Conservation (phyloP, 805 yeast species). For the Starmerella vitae region DNA sequence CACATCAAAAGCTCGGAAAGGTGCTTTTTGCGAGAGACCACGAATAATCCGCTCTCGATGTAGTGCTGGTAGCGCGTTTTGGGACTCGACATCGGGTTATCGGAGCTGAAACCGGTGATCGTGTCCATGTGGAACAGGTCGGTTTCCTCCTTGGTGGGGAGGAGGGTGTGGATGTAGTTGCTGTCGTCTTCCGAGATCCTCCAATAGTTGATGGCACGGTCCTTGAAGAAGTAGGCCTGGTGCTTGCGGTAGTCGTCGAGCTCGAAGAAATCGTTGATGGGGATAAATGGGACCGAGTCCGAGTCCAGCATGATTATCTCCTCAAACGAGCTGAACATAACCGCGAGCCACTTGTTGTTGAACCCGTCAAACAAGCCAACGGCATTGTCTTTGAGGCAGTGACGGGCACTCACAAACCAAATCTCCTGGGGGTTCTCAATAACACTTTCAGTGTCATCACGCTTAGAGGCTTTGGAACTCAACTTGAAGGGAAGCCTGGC, state of each 20-base stretch:
- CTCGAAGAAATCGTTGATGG: neutral
- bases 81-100: neutral
- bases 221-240: slow-evolving; percentile 5
- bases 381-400: neutral
- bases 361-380: neutral
- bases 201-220: neutral
- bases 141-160: neutral
- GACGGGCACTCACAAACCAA: neutral
- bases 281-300: slow-evolving; percentile 2
- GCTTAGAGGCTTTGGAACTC: neutral
- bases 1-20: slow-evolving; percentile 2
- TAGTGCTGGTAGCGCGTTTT: neutral
- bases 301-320: slow-evolving; percentile 6
- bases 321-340: slow-evolving; percentile 5
- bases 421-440: neutral
- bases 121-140: neutral
- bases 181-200: neutral
- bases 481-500: neutral
- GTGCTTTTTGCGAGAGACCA: slow-evolving; percentile 1
- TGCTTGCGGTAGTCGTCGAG: slow-evolving; percentile 1
- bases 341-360: slow-evolving; percentile 4
- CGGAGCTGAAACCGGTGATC: neutral
- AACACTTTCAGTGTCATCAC: neutral
- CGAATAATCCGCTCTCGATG: slow-evolving; percentile 6
- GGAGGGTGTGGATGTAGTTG: neutral